These are phyloP conservation scores for Pseudogymnoascus sp. DNA, from an alignment of 2,329 filamentous ascomycete species.

Conservation along the genomic window DNA sequence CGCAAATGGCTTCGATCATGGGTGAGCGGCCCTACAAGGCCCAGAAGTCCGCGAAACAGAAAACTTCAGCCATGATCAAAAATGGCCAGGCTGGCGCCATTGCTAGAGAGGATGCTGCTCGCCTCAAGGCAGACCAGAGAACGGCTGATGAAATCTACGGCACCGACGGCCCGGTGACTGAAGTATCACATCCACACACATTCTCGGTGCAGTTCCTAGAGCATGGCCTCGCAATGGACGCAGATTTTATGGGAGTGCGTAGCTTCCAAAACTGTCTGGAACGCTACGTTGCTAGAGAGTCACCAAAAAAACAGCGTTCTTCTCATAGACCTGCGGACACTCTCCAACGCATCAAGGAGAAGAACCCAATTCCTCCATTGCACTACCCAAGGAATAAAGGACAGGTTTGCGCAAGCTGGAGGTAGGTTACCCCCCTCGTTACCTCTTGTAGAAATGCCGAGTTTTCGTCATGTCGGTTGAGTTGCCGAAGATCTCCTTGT, in stretches of 20 bases:
- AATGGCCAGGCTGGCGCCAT: not conserved
- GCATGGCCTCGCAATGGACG: not conserved
- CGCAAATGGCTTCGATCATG: not conserved
- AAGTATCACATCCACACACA: not conserved
- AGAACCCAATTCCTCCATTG: not conserved
- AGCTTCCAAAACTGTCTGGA: slow-evolving; percentile 3
- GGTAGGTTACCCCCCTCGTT: not conserved
- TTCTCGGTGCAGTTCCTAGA: not conserved
- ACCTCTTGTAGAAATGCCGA: not conserved
- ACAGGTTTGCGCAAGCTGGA: not conserved
- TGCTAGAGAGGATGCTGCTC: not conserved
- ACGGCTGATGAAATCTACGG: slow-evolving; percentile 4
- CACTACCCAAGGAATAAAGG: not conserved
- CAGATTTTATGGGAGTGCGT: slow-evolving; percentile 2
- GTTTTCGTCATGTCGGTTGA: not conserved
- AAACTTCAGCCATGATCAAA: not conserved
- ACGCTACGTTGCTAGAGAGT: not conserved
- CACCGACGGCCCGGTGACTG: not conserved
- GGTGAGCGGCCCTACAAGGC: not conserved
- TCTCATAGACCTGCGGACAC: not conserved
- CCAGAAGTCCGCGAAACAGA: not conserved
- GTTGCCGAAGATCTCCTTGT: not conserved
- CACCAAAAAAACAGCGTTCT: not conserved
- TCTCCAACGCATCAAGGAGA: not conserved
- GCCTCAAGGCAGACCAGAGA: not conserved